phyloP scores from a whole-genome alignment of 441 rosid genomes.

The Aquilaria agallochum region DNA sequence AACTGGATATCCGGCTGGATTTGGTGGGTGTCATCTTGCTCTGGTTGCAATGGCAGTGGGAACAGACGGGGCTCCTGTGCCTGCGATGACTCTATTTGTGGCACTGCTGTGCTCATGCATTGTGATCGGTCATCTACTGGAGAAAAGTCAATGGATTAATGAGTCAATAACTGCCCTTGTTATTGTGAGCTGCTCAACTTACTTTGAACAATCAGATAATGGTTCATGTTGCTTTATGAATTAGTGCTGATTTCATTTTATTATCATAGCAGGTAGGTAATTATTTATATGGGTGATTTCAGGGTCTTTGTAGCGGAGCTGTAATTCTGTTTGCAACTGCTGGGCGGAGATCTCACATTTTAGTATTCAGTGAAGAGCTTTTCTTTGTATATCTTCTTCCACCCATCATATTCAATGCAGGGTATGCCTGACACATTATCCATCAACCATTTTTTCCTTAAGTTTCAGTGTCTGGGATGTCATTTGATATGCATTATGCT shows the following conservation, averaged over 20 bases:
- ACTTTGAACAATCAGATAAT: background rate
- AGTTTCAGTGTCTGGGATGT: background rate
- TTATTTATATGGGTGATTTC: slow-evolving; percentile 17
- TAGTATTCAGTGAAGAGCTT: slow-evolving; percentile 41
- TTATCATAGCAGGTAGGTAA: background rate
- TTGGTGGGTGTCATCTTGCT: background rate
- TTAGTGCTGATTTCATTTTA: background rate
- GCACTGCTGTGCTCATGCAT: slow-evolving; percentile 35
- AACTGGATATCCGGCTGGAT: slow-evolving; percentile 9
- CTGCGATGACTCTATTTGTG: slow-evolving; percentile 35
- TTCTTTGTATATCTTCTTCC: slow-evolving; percentile 48
- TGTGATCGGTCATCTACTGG: slow-evolving; percentile 39
- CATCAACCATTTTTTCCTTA: background rate
- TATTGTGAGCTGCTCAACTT: slow-evolving; percentile 27
- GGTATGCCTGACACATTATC: slow-evolving; percentile 16
- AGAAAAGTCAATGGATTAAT: slow-evolving; percentile 32
- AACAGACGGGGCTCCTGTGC: slow-evolving; percentile 14
- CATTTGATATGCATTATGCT: background rate
- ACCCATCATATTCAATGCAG: slow-evolving; percentile 45
- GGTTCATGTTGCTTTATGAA: background rate
- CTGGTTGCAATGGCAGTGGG: background rate
- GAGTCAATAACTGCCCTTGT: slow-evolving; percentile 34
- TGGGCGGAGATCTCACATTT: slow-evolving; percentile 34
- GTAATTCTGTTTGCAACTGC: slow-evolving; percentile 32
- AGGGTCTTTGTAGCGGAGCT: slow-evolving; percentile 42